These are phyloP conservation scores for Nitzschia palea DNA, from an alignment of 108 stramenopile genomes.

Conservation along the genomic window DNA sequence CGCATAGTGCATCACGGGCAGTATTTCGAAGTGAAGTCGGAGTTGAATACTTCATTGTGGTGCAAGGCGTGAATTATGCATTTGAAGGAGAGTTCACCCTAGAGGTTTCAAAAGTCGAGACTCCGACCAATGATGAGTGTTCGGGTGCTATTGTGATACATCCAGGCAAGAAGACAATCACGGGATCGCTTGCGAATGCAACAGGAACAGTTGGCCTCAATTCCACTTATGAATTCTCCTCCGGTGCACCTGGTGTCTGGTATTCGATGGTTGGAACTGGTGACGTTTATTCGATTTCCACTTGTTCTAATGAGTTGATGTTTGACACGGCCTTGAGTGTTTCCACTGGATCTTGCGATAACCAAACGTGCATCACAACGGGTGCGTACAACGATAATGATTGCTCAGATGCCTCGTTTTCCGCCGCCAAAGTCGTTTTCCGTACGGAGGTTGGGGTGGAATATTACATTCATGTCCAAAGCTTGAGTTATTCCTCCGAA, in stretches of 20 bases:
- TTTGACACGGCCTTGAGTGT: conserved; percentile 2
- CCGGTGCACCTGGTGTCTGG: conserved; percentile 8
- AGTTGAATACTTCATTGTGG: conserved; percentile 15
- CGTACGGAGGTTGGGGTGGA: conserved; percentile 14
- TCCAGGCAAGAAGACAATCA: too few relatives aligned
- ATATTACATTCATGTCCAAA: conserved; percentile 22
- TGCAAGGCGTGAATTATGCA: conserved; percentile 6
- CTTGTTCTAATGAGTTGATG: background rate
- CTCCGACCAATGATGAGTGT: too few relatives aligned
- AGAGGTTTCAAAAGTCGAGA: too few relatives aligned
- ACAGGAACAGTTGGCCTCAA: too few relatives aligned
- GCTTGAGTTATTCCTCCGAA: background rate
- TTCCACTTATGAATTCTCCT: too few relatives aligned
- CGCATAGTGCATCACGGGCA: too few relatives aligned
- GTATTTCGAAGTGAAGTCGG: background rate
- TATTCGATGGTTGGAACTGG: background rate
- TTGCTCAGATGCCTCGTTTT: too few relatives aligned
- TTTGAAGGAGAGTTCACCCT: background rate
- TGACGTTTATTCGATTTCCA: background rate
- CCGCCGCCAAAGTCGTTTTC: too few relatives aligned
- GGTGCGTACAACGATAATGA: background rate
- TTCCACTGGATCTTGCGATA: background rate
- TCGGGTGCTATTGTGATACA: too few relatives aligned
- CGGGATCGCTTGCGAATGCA: too few relatives aligned
- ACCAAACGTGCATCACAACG: background rate